Percentiles rank a stretch among this genome's conserved stretches.
These are phyloP conservation scores for Kwoniella shivajii DNA, from an alignment of 1,284 basidiomycete species.

Conservation along the genomic window DNA sequence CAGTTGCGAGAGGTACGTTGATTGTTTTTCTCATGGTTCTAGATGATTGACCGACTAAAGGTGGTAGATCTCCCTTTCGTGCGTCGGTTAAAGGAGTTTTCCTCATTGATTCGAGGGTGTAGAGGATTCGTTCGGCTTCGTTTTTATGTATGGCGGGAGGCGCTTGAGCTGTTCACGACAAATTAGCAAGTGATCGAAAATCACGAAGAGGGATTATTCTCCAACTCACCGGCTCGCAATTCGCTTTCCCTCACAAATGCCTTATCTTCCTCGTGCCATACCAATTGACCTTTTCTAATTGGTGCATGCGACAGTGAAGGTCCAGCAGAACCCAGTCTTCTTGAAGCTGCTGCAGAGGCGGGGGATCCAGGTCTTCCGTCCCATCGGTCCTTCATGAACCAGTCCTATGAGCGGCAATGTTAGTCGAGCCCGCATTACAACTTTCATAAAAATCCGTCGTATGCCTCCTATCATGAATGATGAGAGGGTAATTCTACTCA, in stretches of 20 bases:
- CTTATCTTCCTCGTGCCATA: constrained; percentile 44
- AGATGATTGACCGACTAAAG: constrained; percentile 45
- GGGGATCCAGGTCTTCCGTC: constrained; percentile 26
- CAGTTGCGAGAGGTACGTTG: constrained; percentile 48
- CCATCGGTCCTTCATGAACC: constrained; percentile 41
- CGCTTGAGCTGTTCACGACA: constrained; percentile 17
- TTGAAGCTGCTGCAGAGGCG: constrained; percentile 27
- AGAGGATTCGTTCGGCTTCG: constrained; percentile 52
- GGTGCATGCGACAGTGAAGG: constrained; percentile 27
- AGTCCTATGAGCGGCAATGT: constrained; percentile 23
- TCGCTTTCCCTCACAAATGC: constrained; percentile 48
- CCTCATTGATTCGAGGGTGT: constrained; percentile 47
- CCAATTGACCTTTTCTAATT: constrained; percentile 47
- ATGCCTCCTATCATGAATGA: too few relatives aligned
- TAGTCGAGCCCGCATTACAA: not conserved
- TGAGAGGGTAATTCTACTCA: constrained; percentile 13
- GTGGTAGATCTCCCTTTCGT: constrained; percentile 19
- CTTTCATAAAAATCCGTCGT: too few relatives aligned
- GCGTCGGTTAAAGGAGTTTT: constrained; percentile 41
- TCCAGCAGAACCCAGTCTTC: constrained; percentile 21
- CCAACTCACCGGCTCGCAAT: constrained; percentile 31
- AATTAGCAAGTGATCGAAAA: not conserved
- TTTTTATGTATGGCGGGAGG: constrained; percentile 38
- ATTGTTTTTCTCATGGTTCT: constrained; percentile 45
- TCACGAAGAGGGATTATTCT: not conserved